These are phyloP conservation scores for Bipolaris cookei DNA, from an alignment of 2,329 filamentous ascomycete species.

Conservation along the genomic window DNA sequence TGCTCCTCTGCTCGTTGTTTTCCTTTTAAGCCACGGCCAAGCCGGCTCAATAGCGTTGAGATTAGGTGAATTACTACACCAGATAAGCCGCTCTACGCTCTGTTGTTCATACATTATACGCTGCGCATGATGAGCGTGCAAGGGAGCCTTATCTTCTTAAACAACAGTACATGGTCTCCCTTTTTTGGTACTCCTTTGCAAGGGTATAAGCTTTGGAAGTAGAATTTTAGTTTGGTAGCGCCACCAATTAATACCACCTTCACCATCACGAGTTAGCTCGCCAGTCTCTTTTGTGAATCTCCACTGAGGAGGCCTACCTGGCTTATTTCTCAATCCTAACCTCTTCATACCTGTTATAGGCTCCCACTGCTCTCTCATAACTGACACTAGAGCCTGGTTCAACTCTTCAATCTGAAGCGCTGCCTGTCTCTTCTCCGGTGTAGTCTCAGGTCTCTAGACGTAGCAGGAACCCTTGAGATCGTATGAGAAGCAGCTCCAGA, in stretches of 20 bases:
- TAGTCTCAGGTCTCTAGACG: too few relatives aligned
- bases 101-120: background rate
- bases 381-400: too few relatives aligned
- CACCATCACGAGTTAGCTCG: too few relatives aligned
- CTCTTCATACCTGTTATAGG: too few relatives aligned
- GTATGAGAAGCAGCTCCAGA: too few relatives aligned
- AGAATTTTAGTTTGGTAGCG: slow-evolving; percentile 11
- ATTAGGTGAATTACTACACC: slow-evolving; percentile 18
- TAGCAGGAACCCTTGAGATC: too few relatives aligned
- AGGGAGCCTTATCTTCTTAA: slow-evolving; percentile 21
- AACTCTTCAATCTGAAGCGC: too few relatives aligned
- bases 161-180: slow-evolving; percentile 13
- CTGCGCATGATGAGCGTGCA: slow-evolving; percentile 8
- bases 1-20: slow-evolving; percentile 15
- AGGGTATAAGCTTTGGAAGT: slow-evolving; percentile 15
- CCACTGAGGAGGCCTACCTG: too few relatives aligned
- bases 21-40: slow-evolving; percentile 18
- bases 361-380: too few relatives aligned
- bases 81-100: slow-evolving; percentile 8
- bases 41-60: slow-evolving; percentile 18
- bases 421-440: too few relatives aligned
- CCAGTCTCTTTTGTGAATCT: too few relatives aligned
- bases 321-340: too few relatives aligned
- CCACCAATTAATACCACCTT: slow-evolving; percentile 16
- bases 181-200: slow-evolving; percentile 12